phyloP scores from a whole-genome alignment of 2,329 filamentous ascomycete species.

The Tolypocladium sp. region DNA sequence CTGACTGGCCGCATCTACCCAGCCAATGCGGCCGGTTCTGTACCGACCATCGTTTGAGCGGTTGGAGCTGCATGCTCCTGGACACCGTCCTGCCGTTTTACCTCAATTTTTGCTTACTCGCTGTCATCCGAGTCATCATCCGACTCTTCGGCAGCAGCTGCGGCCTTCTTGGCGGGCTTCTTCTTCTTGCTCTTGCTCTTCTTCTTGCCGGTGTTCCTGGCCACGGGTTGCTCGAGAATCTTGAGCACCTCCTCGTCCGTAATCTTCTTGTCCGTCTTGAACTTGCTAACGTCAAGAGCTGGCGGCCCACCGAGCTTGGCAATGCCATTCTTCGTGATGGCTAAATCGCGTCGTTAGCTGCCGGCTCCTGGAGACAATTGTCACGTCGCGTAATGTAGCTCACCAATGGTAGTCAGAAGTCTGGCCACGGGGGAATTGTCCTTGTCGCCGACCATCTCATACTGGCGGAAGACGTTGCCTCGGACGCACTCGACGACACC shows the following conservation, averaged over 20 bases:
- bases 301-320: slow-evolving; percentile 75
- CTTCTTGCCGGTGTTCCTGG: slow-evolving; percentile 83
- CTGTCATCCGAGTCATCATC: slow-evolving; percentile 21
- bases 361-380: no score
- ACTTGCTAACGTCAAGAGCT: slow-evolving; percentile 66
- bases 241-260: slow-evolving; percentile 90
- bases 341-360: slow-evolving; percentile 32
- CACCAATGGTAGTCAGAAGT: slow-evolving; percentile 87
- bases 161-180: slow-evolving; percentile 40
- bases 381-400: slow-evolving; percentile 26
- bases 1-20: background rate
- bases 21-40: background rate
- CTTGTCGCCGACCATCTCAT: slow-evolving; percentile 92
- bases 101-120: slow-evolving; percentile 3
- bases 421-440: slow-evolving; percentile 77
- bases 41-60: background rate
- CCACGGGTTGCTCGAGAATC: slow-evolving; percentile 82
- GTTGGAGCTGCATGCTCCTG: background rate
- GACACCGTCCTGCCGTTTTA: background rate
- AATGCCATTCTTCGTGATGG: slow-evolving; percentile 95
- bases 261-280: slow-evolving; percentile 97
- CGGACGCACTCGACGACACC: slow-evolving; percentile 95
- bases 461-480: slow-evolving; percentile 84
- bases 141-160: slow-evolving; percentile 15
- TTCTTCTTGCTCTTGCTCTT: slow-evolving; percentile 85